phyloP scores from a whole-genome alignment of 768 basidiomycete genomes.

The Cystofilobasidium ferigula region DNA sequence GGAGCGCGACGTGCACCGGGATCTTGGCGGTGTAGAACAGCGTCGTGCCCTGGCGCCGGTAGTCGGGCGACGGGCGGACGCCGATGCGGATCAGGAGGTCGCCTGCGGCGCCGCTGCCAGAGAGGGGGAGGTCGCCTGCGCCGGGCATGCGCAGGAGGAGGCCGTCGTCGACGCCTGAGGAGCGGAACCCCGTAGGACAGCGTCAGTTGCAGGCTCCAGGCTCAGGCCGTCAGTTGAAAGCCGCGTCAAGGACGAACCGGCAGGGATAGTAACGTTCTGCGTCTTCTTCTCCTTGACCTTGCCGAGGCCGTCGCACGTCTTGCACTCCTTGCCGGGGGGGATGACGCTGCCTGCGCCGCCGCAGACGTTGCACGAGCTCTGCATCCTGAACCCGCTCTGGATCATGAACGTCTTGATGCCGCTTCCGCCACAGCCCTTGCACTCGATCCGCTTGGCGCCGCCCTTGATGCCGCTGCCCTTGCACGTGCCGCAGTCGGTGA shows the following conservation, averaged over 20 bases:
- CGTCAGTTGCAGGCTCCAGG: neutral
- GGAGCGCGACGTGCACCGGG: slow-evolving; percentile 76
- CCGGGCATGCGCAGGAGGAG: slow-evolving; percentile 24
- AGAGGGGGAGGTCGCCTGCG: slow-evolving; percentile 57
- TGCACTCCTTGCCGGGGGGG: slow-evolving; percentile 66
- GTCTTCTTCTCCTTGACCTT: slow-evolving; percentile 69
- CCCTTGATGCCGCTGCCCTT: slow-evolving; percentile 73
- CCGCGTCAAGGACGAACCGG: slow-evolving; percentile 49
- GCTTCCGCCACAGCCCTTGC: slow-evolving; percentile 68
- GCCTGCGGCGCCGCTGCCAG: slow-evolving; percentile 64
- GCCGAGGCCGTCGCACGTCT: slow-evolving; percentile 71
- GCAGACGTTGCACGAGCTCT: slow-evolving; percentile 75
- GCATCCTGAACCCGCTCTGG: slow-evolving; percentile 92
- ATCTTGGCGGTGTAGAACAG: slow-evolving; percentile 81
- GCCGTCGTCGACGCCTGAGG: slow-evolving; percentile 24
- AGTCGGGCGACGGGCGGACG: slow-evolving; percentile 70
- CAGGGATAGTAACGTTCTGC: slow-evolving; percentile 70
- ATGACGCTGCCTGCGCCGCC: slow-evolving; percentile 68
- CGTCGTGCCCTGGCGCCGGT: slow-evolving; percentile 81
- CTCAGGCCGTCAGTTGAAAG: neutral
- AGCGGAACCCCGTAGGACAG: neutral
- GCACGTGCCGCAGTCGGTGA: slow-evolving; percentile 74
- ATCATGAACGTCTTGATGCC: slow-evolving; percentile 82
- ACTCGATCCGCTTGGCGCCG: slow-evolving; percentile 70
- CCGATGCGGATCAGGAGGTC: slow-evolving; percentile 78